A percentile compares a stretch with the other conserved stretches of the same genome.
Conservation (phyloP, 176 grass and related monocot species). For the Bothriochloa decipiens region DNA sequence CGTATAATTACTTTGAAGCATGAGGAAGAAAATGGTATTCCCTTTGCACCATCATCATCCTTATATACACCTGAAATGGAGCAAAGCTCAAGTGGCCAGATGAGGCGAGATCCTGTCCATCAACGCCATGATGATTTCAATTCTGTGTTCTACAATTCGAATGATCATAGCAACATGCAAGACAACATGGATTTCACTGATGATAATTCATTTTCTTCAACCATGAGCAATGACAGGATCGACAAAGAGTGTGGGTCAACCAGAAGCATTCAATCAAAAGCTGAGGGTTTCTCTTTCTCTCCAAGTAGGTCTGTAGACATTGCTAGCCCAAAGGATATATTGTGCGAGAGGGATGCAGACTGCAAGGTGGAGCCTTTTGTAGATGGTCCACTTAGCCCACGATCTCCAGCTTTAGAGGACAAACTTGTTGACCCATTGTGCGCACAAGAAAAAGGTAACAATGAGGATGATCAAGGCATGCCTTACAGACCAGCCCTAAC, state of each 20-base stretch:
- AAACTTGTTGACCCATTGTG: slow-evolving; percentile 58
- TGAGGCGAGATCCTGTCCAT: slow-evolving; percentile 49
- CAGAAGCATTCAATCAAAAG: slow-evolving; percentile 53
- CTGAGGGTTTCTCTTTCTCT: slow-evolving; percentile 34
- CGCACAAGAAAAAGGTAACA: slow-evolving; percentile 40
- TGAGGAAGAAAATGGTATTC: slow-evolving; percentile 39
- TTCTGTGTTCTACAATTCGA: slow-evolving; percentile 51
- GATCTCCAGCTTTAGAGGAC: slow-evolving; percentile 51
- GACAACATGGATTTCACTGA: slow-evolving; percentile 52
- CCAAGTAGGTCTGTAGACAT: slow-evolving; percentile 45
- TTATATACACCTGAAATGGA: slow-evolving; percentile 42
- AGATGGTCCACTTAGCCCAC: slow-evolving; percentile 29
- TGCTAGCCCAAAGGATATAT: slow-evolving; percentile 63
- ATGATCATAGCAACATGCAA: slow-evolving; percentile 51
- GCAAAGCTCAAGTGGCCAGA: slow-evolving; percentile 43
- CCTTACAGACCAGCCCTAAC: slow-evolving; percentile 12
- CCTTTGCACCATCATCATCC: slow-evolving; percentile 24
- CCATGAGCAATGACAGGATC: slow-evolving; percentile 36
- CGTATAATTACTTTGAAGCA: slow-evolving; percentile 51
- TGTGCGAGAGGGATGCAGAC: slow-evolving; percentile 50
- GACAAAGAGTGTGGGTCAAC: slow-evolving; percentile 48
- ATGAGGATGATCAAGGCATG: neutral
- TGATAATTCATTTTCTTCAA: slow-evolving; percentile 55
- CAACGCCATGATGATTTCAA: slow-evolving; percentile 41
- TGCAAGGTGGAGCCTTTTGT: slow-evolving; percentile 35